Base-by-base conservation (phyloP, 2,329 filamentous ascomycete genomes). In the Xylaria sp. region DNA sequence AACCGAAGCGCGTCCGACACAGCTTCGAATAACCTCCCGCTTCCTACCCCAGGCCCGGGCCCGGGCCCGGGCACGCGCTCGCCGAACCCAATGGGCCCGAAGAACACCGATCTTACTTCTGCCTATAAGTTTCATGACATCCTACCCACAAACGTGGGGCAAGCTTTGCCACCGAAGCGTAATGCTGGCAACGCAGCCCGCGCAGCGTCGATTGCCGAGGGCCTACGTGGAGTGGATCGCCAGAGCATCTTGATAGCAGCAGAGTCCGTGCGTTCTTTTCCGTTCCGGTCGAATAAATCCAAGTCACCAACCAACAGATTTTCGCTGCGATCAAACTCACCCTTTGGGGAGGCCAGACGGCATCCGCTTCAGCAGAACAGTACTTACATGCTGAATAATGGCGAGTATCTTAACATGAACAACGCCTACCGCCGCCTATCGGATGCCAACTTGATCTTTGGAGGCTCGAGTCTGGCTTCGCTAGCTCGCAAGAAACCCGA, bases 391-490 rank as follows among this genome's bases (percentile, higher is more conserved):
- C 78, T 89, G 2, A 81, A 84, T 48, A 84, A 85, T 57, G 85
- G 84, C 9, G 80, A 82, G 52, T 72, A 83, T 1, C 76, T 91
- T 55, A 87, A 92, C 69, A 83, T 89, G 73, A 84, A 81, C 60
- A 87, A 79, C 63, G 87, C 88, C 3, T 90, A 92, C 69, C 80
- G 86, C 54, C 82, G 84, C 60, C 76, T 92, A 16, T 91, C 89
- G 1, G 87, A 92, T 69, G 87, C 87, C 9, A 86, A 87, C 54
- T 75, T 92, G 49, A 79, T 84, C 2, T 80, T 80, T 35, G 85
- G 86, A 4, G 80, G 83, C 16, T 86, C 88, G 34, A 83, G 78
- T 54, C 74, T 93, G 37, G 80, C 87, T 5, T 77, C 79, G 54
- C 76, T 90, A 19, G 81, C 86, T 63, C 80, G 83, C 54, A 87